phyloP scores from a whole-genome alignment of 768 basidiomycete genomes.

The Mycena metata region DNA sequence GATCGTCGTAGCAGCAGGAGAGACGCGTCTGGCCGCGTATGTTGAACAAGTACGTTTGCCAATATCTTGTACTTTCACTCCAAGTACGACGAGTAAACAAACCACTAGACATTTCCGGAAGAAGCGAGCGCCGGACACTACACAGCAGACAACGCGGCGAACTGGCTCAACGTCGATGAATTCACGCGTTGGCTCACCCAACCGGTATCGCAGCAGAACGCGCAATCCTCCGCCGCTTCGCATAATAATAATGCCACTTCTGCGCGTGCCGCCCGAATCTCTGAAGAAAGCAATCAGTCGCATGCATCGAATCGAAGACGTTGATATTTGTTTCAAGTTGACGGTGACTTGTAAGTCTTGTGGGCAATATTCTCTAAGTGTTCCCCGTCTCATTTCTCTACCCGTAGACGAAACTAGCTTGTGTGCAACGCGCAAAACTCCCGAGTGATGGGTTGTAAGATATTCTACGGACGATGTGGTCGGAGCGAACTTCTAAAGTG shows the following conservation, averaged over 20 bases:
- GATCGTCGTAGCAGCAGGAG: conserved; percentile 30
- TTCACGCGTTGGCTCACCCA: conserved; percentile 28
- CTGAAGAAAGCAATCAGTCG: background rate
- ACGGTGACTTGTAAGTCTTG: no score
- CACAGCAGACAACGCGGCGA: conserved; percentile 23
- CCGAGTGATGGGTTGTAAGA: no score
- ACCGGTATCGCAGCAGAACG: background rate
- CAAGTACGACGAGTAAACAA: background rate
- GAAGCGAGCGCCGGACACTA: conserved; percentile 3
- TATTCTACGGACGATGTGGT: no score
- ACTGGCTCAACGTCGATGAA: conserved; percentile 32
- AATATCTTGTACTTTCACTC: background rate
- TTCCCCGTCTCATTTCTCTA: no score
- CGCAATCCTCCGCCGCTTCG: background rate
- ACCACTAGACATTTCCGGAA: conserved; percentile 23
- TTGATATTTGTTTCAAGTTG: background rate
- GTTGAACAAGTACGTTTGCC: conserved; percentile 27
- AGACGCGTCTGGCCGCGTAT: conserved; percentile 32
- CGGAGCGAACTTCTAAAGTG: no score
- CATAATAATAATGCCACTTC: background rate
- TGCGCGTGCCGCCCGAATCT: background rate
- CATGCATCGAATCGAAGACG: background rate
- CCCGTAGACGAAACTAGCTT: no score
- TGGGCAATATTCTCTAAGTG: no score
- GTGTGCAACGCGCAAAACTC: no score